A percentile compares a stretch with the other conserved stretches of the same genome.
Evolutionary conservation across 139 green algal genomes (phyloP).

Genomic region (Chlamydomonas applanata): DNA sequence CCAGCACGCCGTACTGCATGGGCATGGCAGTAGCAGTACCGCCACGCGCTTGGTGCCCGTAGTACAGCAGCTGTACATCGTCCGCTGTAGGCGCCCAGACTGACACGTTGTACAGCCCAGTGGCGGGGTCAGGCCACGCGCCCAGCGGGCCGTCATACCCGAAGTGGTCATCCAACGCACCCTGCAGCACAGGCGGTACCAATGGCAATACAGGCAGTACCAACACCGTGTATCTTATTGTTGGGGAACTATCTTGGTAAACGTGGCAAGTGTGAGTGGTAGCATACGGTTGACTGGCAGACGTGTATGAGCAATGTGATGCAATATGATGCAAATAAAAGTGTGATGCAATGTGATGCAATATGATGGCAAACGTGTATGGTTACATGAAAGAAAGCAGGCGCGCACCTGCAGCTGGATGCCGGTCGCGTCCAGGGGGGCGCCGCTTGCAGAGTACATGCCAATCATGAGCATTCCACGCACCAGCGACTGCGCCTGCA

Average conservation of each 20-base stretch:
- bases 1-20: slow-evolving; percentile 27
- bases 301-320: too few relatives aligned
- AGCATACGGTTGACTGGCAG: too few relatives aligned
- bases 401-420: slow-evolving; percentile 47
- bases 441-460: slow-evolving; percentile 17
- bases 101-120: slow-evolving; percentile 4
- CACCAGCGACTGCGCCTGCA: slow-evolving; percentile 34
- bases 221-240: too few relatives aligned
- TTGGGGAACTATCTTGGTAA: too few relatives aligned
- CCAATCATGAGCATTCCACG: slow-evolving; percentile 47
- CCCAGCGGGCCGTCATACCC: slow-evolving; percentile 72
- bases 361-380: too few relatives aligned
- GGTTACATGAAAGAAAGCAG: too few relatives aligned
- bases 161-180: slow-evolving; percentile 72
- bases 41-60: slow-evolving; percentile 14
- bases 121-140: background rate
- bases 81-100: slow-evolving; percentile 86
- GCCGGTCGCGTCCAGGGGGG: slow-evolving; percentile 47
- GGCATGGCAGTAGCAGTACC: slow-evolving; percentile 27
- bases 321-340: too few relatives aligned
- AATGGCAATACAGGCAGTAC: too few relatives aligned
- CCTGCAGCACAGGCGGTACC: slow-evolving; percentile 52
- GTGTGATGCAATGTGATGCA: too few relatives aligned
- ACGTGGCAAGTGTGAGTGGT: too few relatives aligned
- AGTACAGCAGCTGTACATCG: slow-evolving; percentile 67